Conservation (phyloP, 495 filamentous ascomycete species). For the Neurospora tetrasperma region DNA sequence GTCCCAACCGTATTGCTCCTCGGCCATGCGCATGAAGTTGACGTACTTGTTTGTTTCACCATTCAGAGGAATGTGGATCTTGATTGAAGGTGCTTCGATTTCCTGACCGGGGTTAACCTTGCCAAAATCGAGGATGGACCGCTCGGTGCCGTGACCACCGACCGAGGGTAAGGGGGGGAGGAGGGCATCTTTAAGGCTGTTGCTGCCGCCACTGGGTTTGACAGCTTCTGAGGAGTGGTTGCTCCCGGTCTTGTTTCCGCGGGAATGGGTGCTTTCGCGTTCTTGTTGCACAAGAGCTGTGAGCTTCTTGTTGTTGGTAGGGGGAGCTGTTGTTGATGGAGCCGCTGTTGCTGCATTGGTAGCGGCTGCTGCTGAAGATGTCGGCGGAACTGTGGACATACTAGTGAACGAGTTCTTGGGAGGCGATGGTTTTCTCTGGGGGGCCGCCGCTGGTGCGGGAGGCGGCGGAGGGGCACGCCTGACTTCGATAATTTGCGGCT, state of each 20-base stretch:
- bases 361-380: slow-evolving; percentile 9
- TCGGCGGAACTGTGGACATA: not conserved
- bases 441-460: slow-evolving; percentile 13
- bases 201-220: slow-evolving; percentile 8
- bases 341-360: not conserved
- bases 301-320: slow-evolving; percentile 22
- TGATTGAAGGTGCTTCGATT: slow-evolving; percentile 60
- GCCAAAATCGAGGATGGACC: slow-evolving; percentile 43
- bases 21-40: slow-evolving; percentile 89
- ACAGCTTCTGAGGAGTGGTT: slow-evolving; percentile 33
- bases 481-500: slow-evolving; percentile 23
- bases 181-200: slow-evolving; percentile 29
- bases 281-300: slow-evolving; percentile 23
- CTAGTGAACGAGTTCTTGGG: not conserved
- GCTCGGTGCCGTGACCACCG: slow-evolving; percentile 18
- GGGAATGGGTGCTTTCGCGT: slow-evolving; percentile 17
- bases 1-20: slow-evolving; percentile 88
- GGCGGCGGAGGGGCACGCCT: slow-evolving; percentile 25
- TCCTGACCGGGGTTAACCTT: slow-evolving; percentile 38
- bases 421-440: slow-evolving; percentile 6
- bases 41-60: slow-evolving; percentile 79
- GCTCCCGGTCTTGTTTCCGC: slow-evolving; percentile 29
- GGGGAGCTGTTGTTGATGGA: slow-evolving; percentile 5
- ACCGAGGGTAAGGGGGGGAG: slow-evolving; percentile 22
- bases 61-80: slow-evolving; percentile 64